Evolutionary conservation across 2,329 filamentous ascomycete species (phyloP), one percentile per base, ranked within the genome.

Genomic region (Xylariaceae sp.): DNA sequence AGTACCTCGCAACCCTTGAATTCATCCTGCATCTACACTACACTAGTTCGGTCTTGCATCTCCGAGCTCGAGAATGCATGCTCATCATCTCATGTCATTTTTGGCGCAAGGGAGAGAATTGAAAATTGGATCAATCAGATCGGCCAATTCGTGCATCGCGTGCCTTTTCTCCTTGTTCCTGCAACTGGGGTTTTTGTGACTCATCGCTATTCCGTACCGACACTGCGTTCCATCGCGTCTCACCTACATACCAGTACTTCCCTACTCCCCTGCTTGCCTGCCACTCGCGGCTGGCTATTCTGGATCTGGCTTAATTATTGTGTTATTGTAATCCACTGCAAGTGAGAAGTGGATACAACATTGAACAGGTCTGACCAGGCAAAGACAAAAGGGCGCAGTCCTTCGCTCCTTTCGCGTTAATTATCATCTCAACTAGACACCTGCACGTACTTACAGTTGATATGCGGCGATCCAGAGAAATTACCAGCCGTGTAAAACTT

Each of bases 141-240:
- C 44, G 34, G 36, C 54, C 54, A 63, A 64, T 61, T 56, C 52
- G 14, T 24, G 31, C 39, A 40, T 56, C 51, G 56, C 47, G 23
- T 55, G 21, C 40, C 24, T 40, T 28, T 26, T 23, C 14, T 34
- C 39, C 48, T 33, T 31, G 48, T 33, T 17, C 17, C 46, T 56
- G 45, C 41, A 43, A 36, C 54, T 41, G 55, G 48, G 23, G 58
- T n/a, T 40, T 14, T 17, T 63, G 58, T 67, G 65, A 67, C 60
- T 67, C 66, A 68, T 56, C 37, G 48, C 52, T n/a, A n/a, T n/a
- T n/a, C n/a, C n/a, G n/a, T 61, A 64, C 58, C 57, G 54, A 28
- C 43, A 16, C 56, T 55, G 55, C 40, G 52, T 56, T 54, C 54
- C 52, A 63, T 55, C 45, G 48, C 33, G 59, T 57, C 59, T 59